phyloP scores from a whole-genome alignment of 164 flowering plant species.

The Berberis thunbergii region DNA sequence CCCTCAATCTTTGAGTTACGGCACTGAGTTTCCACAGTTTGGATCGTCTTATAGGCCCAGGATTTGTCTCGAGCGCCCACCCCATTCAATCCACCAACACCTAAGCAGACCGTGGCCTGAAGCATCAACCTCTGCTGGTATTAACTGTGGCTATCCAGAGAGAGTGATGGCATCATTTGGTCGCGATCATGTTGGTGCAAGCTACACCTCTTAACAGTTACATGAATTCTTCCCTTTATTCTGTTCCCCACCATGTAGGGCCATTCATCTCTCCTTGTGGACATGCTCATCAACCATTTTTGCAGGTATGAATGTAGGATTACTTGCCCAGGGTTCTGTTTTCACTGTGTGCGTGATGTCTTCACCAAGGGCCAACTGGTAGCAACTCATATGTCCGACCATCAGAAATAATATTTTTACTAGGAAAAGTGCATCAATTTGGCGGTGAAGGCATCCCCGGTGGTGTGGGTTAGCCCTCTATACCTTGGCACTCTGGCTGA shows the following conservation, averaged over 20 bases:
- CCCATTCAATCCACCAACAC: constrained; percentile 64
- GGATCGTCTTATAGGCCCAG: constrained; percentile 73
- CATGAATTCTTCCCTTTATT: constrained; percentile 77
- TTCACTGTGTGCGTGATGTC: too few relatives aligned
- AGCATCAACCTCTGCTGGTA: constrained; percentile 29
- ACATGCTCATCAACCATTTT: constrained; percentile 58
- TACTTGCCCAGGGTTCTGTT: too few relatives aligned
- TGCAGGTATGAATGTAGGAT: constrained; percentile 47
- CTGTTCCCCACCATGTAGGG: constrained; percentile 72
- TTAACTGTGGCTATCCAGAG: constrained; percentile 75
- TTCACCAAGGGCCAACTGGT: too few relatives aligned
- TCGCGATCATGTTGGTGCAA: constrained; percentile 62
- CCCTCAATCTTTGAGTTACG: constrained; percentile 78
- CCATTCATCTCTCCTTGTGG: constrained; percentile 70
- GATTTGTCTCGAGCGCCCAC: constrained; percentile 63
- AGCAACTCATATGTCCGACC: too few relatives aligned
- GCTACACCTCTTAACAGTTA: constrained; percentile 55
- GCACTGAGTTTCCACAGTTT: constrained; percentile 96
- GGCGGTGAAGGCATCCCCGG: too few relatives aligned
- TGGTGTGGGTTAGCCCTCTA: too few relatives aligned
- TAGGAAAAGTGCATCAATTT: too few relatives aligned
- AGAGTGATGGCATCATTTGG: constrained; percentile 59
- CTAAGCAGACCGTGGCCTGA: constrained; percentile 54
- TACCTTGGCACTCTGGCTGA: too few relatives aligned
- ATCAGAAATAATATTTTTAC: too few relatives aligned